Base-by-base conservation (phyloP, 2,329 filamentous ascomycete genomes). In the Colletotrichum orchidophilum region DNA sequence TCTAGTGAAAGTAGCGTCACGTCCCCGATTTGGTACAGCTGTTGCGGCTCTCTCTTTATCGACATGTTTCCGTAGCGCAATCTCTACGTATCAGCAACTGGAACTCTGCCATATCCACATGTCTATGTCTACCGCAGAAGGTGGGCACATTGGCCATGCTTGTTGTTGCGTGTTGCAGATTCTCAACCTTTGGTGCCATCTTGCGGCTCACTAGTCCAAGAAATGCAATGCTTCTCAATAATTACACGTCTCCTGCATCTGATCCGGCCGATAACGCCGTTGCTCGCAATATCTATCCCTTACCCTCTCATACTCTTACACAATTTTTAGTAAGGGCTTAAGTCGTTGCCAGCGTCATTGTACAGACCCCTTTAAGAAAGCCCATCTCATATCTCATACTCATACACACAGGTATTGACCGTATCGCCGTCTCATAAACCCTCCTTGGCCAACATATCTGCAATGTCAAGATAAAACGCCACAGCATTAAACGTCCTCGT, bases 371-470 rank as follows among this genome's bases (percentile, higher is more conserved):
- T 35, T 3, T 2, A 27, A 52, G 3, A 21, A 13, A 21, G 27
- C 52, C 33, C 29, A 31, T 27, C 27, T 29, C 15, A 58, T 29
- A 31, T 7, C 39, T n/a, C 26, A 26, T 24, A 11, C 9, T 49
- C 8, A 18, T 7, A 29, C 52, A 33, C 53, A 62, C 39, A 42
- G 4, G n/a, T 18, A 5, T 26, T 24, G 5, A 33, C 8, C 8
- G 21, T 18, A 18, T 26, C 12, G 13, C 9, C 21, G 9, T 31
- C 6, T 79, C 71, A 84, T 21, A 83, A 72, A 1, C 88, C 90
- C 77, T 94, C 91, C 75, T 91, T 92, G 2, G 92, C 90, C 60
- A 94, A 81, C 91, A 93, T 94, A 76, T 93, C 88, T 12, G 87
- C 87, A 75, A 92, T 89, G 70, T 87, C 89, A 2, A 92, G 83